Evolutionary conservation across 2,329 filamentous ascomycete species (phyloP).

Genomic region (Mycocentrospora acerina): DNA sequence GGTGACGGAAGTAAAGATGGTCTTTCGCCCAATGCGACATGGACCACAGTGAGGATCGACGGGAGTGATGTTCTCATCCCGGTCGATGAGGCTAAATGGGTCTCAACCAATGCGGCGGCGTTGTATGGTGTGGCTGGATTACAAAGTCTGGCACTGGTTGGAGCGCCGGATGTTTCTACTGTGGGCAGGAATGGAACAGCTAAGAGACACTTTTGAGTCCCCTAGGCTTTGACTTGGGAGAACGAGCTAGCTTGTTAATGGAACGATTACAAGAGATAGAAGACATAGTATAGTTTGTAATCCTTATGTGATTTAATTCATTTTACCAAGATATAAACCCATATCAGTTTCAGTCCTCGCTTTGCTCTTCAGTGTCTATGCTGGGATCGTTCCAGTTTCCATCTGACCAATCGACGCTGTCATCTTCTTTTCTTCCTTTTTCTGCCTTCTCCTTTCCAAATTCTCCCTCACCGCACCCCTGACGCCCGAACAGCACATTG

Average conservation of each 20-base stretch:
- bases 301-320: too few species aligned
- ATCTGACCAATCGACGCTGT: constrained; percentile 4
- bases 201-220: neutral
- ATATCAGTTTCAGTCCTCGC: too few species aligned
- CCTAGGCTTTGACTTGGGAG: too few species aligned
- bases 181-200: constrained; percentile 14
- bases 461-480: constrained; percentile 20
- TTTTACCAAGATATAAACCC: too few species aligned
- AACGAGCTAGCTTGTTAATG: too few species aligned
- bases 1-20: constrained; percentile 40
- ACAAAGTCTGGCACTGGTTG: constrained; percentile 52
- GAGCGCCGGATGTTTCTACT: constrained; percentile 18
- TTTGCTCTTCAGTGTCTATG: neutral
- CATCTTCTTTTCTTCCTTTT: constrained; percentile 2
- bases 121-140: constrained; percentile 61
- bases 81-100: constrained; percentile 59
- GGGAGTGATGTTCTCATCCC: constrained; percentile 50
- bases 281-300: too few species aligned
- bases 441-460: constrained; percentile 7
- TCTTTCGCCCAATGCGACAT: constrained; percentile 47
- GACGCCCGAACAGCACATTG: constrained; percentile 25
- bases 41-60: constrained; percentile 43
- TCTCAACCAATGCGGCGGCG: constrained; percentile 59
- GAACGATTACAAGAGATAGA: too few species aligned
- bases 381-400: constrained; percentile 8